A percentile compares a stretch with the other conserved stretches of the same genome.
These are phyloP conservation scores for Arctostaphylos glauca DNA, from an alignment of 148 eudicot species.

Conservation along the genomic window DNA sequence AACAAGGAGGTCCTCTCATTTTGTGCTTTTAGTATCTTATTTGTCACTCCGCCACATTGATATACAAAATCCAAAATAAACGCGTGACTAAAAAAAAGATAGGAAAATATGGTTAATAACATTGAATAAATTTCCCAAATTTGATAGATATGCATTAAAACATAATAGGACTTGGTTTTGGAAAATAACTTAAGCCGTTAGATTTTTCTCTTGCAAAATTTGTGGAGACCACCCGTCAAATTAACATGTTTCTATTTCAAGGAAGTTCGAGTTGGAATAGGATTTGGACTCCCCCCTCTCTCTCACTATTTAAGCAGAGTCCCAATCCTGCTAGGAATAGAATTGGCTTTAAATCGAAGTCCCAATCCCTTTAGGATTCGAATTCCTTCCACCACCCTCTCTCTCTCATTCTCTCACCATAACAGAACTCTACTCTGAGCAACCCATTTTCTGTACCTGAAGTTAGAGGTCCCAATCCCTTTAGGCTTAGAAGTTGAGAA, in stretches of 20 bases:
- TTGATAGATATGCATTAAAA: too few relatives aligned
- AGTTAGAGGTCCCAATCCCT: too few relatives aligned
- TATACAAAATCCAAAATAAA: too few relatives aligned
- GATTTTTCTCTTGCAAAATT: not conserved
- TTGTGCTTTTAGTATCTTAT: too few relatives aligned
- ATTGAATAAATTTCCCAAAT: too few relatives aligned
- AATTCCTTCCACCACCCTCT: not conserved
- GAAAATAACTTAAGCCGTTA: not conserved
- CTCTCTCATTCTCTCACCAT: not conserved
- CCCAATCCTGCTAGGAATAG: not conserved
- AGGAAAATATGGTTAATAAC: too few relatives aligned
- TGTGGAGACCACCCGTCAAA: not conserved
- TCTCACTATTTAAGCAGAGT: not conserved
- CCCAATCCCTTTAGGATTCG: too few relatives aligned
- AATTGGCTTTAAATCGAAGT: not conserved
- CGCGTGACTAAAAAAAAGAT: too few relatives aligned
- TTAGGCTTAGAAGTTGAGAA: not conserved
- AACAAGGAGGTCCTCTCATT: too few relatives aligned
- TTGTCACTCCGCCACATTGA: too few relatives aligned
- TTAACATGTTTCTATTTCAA: not conserved
- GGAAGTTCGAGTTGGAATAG: constrained; percentile 14
- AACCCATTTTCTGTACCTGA: not conserved
- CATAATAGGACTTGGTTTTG: too few relatives aligned
- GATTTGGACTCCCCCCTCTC: not conserved
- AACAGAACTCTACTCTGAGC: not conserved